Evolutionary conservation across 2,329 filamentous ascomycete species (phyloP).

Genomic region (Harringtonia lauricola): DNA sequence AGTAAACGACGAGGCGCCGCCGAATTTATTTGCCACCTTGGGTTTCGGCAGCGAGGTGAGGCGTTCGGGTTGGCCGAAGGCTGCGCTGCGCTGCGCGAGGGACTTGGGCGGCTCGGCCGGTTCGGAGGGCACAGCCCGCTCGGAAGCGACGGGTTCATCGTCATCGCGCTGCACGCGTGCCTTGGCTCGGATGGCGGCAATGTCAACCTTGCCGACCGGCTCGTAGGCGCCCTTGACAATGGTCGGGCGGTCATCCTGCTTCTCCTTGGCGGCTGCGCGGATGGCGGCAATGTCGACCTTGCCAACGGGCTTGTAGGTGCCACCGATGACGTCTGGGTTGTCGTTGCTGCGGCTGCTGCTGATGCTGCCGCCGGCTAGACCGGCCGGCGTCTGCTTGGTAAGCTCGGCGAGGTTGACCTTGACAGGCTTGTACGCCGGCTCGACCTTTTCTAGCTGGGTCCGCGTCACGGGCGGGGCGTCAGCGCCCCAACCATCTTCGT

Average conservation of each 20-base stretch:
- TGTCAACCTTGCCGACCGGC: slow-evolving; percentile 80
- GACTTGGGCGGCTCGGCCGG: slow-evolving; percentile 42
- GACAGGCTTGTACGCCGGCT: slow-evolving; percentile 85
- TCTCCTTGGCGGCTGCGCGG: slow-evolving; percentile 53
- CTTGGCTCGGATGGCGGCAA: slow-evolving; percentile 43
- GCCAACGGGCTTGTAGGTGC: slow-evolving; percentile 84
- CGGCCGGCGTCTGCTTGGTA: slow-evolving; percentile 57
- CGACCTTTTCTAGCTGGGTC: slow-evolving; percentile 82
- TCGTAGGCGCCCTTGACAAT: slow-evolving; percentile 78
- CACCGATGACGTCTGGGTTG: slow-evolving; percentile 58
- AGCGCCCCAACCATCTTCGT: slow-evolving; percentile 85
- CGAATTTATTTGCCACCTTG: slow-evolving; percentile 86
- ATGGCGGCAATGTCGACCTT: slow-evolving; percentile 98
- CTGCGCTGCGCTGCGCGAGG: slow-evolving; percentile 64
- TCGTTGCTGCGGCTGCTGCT: slow-evolving; percentile 33
- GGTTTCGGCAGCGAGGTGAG: slow-evolving; percentile 86
- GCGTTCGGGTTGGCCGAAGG: slow-evolving; percentile 66
- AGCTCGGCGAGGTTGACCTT: slow-evolving; percentile 90
- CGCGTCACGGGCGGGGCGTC: slow-evolving; percentile 89
- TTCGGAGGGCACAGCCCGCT: too few species aligned
- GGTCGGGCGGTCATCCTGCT: slow-evolving; percentile 44
- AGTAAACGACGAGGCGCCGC: slow-evolving; percentile 57
- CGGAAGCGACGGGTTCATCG: slow-evolving; percentile 23
- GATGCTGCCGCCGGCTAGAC: slow-evolving; percentile 47
- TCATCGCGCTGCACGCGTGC: slow-evolving; percentile 7